A percentile compares a stretch with the other conserved stretches of the same genome.
phyloP scores from a whole-genome alignment of 139 green algal species.

The Micractinium conductrix region DNA sequence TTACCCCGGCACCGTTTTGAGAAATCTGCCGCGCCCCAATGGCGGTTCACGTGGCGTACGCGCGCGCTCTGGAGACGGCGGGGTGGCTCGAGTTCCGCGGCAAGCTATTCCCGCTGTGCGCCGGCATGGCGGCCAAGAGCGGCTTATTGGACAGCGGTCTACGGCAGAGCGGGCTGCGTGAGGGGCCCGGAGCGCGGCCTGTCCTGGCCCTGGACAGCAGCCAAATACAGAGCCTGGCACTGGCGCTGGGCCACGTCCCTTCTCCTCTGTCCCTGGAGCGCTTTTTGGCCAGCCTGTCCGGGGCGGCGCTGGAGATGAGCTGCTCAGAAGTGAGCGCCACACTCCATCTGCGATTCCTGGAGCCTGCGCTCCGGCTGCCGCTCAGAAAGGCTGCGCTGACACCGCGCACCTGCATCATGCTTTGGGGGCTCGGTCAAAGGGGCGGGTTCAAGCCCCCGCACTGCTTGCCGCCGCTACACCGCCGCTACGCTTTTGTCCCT shows the following conservation, averaged over 20 bases:
- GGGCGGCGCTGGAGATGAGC: constrained; percentile 2
- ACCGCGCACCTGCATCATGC: neutral
- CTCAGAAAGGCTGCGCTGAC: neutral
- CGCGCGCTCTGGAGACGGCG: too few relatives aligned
- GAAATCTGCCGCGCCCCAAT: too few relatives aligned
- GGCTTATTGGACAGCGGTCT: neutral
- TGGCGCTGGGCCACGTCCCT: neutral
- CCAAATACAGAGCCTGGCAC: neutral
- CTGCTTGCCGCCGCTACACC: too few relatives aligned
- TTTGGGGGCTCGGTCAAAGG: neutral
- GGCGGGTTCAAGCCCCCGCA: too few relatives aligned
- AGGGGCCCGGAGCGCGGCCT: too few relatives aligned
- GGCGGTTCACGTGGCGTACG: too few relatives aligned
- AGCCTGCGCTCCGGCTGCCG: too few relatives aligned
- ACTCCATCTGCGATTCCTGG: neutral
- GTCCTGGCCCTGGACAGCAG: neutral
- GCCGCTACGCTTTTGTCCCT: too few relatives aligned
- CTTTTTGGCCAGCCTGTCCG: constrained; percentile 3
- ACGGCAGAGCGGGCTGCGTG: neutral
- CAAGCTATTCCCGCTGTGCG: neutral
- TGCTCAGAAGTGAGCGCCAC: neutral
- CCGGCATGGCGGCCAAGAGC: too few relatives aligned
- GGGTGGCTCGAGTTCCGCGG: neutral
- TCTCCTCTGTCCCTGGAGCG: constrained; percentile 3
- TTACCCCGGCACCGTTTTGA: too few relatives aligned